These are phyloP conservation scores for Penicillium taxi DNA, from an alignment of 495 filamentous ascomycete species.

Conservation along the genomic window DNA sequence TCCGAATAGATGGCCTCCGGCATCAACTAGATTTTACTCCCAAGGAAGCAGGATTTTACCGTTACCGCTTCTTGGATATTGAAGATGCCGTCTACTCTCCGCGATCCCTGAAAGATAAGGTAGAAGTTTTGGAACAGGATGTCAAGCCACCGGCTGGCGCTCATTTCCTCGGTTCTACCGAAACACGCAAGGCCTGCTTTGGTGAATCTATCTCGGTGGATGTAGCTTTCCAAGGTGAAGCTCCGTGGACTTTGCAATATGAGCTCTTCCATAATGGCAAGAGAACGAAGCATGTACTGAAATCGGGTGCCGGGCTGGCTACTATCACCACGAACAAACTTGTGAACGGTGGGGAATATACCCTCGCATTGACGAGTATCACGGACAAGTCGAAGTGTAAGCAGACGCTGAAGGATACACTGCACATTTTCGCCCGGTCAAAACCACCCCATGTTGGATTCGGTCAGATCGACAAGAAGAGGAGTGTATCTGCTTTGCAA, in stretches of 20 bases:
- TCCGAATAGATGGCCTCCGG: conserved; percentile 56
- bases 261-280: conserved; percentile 88
- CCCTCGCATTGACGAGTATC: conserved; percentile 69
- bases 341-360: conserved; percentile 77
- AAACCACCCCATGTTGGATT: conserved; percentile 81
- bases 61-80: conserved; percentile 73
- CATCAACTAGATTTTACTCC: conserved; percentile 82
- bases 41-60: conserved; percentile 69
- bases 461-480: conserved; percentile 70
- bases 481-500: conserved; percentile 65
- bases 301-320: conserved; percentile 50
- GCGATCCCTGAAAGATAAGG: conserved; percentile 42
- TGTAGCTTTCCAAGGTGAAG: conserved; percentile 67
- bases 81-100: conserved; percentile 69
- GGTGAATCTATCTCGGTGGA: conserved; percentile 68
- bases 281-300: conserved; percentile 57
- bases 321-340: conserved; percentile 68
- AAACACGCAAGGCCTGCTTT: conserved; percentile 61
- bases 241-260: conserved; percentile 85
- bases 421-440: conserved; percentile 74
- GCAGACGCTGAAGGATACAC: conserved; percentile 68
- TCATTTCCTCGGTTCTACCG: conserved; percentile 49
- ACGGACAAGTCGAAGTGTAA: conserved; percentile 83
- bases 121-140: conserved; percentile 66
- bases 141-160: conserved; percentile 89